phyloP scores from a whole-genome alignment of 139 green algal genomes.

The Diplosphaera chodatii region DNA sequence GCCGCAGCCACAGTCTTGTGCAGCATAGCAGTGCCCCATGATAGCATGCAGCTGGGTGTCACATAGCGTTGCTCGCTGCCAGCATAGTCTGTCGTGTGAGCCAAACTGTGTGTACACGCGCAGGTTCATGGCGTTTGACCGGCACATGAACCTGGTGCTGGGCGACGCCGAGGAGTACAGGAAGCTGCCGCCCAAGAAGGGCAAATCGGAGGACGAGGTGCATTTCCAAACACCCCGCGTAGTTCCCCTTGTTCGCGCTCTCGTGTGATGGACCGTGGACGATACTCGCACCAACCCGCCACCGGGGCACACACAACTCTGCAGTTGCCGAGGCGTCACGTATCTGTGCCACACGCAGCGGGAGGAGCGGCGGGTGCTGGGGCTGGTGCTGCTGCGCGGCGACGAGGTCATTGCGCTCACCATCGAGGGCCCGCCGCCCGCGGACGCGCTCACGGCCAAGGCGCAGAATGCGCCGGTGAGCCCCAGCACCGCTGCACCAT shows the following conservation, averaged over 20 bases:
- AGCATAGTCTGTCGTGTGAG: background rate
- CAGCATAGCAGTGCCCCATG: background rate
- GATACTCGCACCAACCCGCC: no score
- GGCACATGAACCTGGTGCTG: conserved; percentile 98
- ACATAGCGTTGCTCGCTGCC: background rate
- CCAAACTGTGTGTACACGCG: background rate
- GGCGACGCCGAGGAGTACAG: conserved; percentile 95
- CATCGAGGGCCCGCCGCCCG: conserved; percentile 91
- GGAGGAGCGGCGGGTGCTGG: conserved; percentile 87
- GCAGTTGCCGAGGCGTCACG: no score
- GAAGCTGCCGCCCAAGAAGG: conserved; percentile 91
- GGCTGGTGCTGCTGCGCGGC: conserved; percentile 88
- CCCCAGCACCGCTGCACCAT: no score
- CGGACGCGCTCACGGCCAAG: conserved; percentile 57
- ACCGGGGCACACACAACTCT: no score
- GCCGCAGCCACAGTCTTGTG: background rate
- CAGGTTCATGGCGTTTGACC: conserved; percentile 99
- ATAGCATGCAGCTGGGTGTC: background rate
- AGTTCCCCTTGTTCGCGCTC: no score
- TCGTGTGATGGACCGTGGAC: no score
- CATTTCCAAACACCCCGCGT: no score
- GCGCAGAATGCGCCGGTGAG: conserved; percentile 44
- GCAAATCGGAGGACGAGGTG: conserved; percentile 73
- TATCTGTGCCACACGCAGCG: conserved; percentile 46
- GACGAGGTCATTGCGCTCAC: conserved; percentile 93